Evolutionary conservation across 192 early-diverging fungal genomes (phyloP).

Genomic region (Cladochytrium replicatum): DNA sequence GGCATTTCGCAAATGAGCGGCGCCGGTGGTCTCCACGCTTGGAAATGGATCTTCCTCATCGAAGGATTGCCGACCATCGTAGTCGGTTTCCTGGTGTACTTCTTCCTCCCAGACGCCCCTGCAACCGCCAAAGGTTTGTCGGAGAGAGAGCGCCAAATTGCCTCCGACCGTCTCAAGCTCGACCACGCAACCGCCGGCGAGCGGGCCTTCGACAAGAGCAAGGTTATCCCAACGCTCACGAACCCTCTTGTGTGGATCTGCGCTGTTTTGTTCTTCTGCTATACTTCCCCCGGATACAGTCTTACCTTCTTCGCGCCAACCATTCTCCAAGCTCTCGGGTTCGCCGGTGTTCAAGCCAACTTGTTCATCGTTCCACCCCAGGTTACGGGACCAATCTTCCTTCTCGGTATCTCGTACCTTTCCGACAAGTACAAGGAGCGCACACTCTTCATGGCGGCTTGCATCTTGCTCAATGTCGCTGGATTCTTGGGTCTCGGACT

Average conservation of each 20-base stretch:
- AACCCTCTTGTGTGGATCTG: constrained; percentile 10
- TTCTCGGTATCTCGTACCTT: constrained; percentile 5
- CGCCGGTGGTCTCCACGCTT: constrained; percentile 41
- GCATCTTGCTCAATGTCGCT: neutral
- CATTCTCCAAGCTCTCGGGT: constrained; percentile 29
- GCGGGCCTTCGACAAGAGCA: constrained; percentile 5
- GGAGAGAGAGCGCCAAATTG: constrained; percentile 38
- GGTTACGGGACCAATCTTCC: constrained; percentile 10
- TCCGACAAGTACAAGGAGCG: constrained; percentile 18
- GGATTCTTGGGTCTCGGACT: constrained; percentile 17
- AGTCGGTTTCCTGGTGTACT: constrained; percentile 41
- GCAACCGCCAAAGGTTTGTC: constrained; percentile 37
- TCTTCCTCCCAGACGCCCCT: constrained; percentile 40
- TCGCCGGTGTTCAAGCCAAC: constrained; percentile 18
- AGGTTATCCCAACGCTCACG: constrained; percentile 4
- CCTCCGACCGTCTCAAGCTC: constrained; percentile 36
- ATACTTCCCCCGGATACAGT: constrained; percentile 13
- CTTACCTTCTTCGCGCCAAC: constrained; percentile 28
- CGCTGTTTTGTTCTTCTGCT: constrained; percentile 14
- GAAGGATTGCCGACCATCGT: constrained; percentile 48
- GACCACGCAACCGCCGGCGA: constrained; percentile 14
- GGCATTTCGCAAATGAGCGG: constrained; percentile 46
- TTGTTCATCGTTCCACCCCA: constrained; percentile 17
- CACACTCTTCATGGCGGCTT: constrained; percentile 1
- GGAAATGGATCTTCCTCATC: constrained; percentile 59